A percentile compares a stretch with the other conserved stretches of the same genome.
Conservation (phyloP, 768 basidiomycete genomes). For the Pleurotus platypus region DNA sequence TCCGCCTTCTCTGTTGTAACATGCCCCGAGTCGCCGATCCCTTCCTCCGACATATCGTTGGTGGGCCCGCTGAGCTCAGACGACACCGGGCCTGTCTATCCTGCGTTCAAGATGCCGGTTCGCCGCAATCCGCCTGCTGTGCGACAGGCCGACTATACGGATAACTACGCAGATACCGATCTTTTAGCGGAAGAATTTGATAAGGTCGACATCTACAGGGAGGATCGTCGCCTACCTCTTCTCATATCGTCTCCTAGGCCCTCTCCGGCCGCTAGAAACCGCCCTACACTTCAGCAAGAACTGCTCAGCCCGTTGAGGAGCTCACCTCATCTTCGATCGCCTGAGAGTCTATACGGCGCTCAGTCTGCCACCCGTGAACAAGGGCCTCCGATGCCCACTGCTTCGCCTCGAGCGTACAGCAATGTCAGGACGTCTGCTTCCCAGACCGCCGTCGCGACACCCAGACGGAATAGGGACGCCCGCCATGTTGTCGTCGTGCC, state of each 20-base stretch:
- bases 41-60: not conserved
- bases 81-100: not conserved
- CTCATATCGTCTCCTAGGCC: not conserved
- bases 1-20: not conserved
- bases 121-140: too few species aligned
- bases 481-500: too few species aligned
- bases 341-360: too few species aligned
- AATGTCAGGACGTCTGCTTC: too few species aligned
- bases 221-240: not conserved
- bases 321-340: too few species aligned
- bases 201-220: not conserved
- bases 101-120: not conserved
- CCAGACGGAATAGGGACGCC: too few species aligned
- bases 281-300: not conserved
- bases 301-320: not conserved
- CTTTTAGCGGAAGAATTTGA: not conserved
- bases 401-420: too few species aligned
- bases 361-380: not conserved
- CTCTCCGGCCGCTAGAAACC: not conserved
- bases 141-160: too few species aligned
- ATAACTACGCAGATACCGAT: not conserved
- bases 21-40: constrained; percentile 1
- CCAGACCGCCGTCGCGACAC: too few species aligned
- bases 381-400: not conserved
- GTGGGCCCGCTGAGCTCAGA: not conserved